Percentiles rank a stretch among this genome's conserved stretches.
These are phyloP conservation scores for Neurospora intermedia DNA, from an alignment of 495 filamentous ascomycete species.

Conservation along the genomic window DNA sequence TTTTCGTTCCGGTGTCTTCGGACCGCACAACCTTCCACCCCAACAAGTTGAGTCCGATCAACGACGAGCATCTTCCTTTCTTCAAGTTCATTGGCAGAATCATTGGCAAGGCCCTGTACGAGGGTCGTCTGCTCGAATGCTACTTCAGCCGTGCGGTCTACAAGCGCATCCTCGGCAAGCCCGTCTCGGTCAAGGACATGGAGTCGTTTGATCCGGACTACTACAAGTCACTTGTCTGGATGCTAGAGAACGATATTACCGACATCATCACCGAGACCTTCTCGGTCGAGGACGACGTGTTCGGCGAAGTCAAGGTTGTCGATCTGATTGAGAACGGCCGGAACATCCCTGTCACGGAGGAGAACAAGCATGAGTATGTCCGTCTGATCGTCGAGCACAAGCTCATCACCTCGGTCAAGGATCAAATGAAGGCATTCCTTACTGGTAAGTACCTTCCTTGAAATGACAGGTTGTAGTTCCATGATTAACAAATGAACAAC, in stretches of 20 bases:
- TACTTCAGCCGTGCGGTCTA: slow-evolving; percentile 99
- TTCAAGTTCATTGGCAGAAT: slow-evolving; percentile 99
- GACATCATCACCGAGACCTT: slow-evolving; percentile 98
- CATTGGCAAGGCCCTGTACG: slow-evolving; percentile 97
- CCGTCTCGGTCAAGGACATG: slow-evolving; percentile 98
- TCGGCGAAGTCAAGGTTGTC: slow-evolving; percentile 76
- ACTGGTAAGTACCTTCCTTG: slow-evolving; percentile 48
- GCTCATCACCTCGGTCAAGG: slow-evolving; percentile 79
- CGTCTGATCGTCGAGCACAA: slow-evolving; percentile 89
- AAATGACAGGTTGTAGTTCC: not conserved
- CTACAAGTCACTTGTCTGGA: slow-evolving; percentile 98
- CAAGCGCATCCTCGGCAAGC: slow-evolving; percentile 87
- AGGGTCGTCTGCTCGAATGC: slow-evolving; percentile 91
- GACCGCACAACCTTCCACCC: slow-evolving; percentile 98
- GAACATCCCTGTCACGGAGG: slow-evolving; percentile 89
- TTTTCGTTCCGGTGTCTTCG: slow-evolving; percentile 94
- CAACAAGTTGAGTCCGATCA: slow-evolving; percentile 84
- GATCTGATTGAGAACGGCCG: slow-evolving; percentile 81
- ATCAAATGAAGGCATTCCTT: slow-evolving; percentile 92
- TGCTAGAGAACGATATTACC: slow-evolving; percentile 98
- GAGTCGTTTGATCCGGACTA: slow-evolving; percentile 97
- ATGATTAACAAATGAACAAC: slow-evolving; percentile 12
- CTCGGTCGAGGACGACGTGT: slow-evolving; percentile 83
- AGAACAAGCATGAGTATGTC: slow-evolving; percentile 98
- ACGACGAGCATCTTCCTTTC: slow-evolving; percentile 91